phyloP scores from a whole-genome alignment of 257 asterid genomes.

The Lycium ferocissimum region DNA sequence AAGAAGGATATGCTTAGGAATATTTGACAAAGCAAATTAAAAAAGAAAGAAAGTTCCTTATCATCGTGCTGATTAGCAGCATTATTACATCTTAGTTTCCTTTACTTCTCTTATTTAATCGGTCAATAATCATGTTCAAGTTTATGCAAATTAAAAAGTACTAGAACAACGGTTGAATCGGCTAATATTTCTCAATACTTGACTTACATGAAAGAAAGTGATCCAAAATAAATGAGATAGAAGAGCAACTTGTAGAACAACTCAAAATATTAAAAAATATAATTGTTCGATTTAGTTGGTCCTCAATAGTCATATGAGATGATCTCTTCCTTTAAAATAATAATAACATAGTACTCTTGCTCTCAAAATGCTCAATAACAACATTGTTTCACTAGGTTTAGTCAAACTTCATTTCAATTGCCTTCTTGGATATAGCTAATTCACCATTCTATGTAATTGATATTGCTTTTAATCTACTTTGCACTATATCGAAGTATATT shows the following conservation, averaged over 20 bases:
- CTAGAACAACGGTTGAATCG: no score
- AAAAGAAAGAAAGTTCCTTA: no score
- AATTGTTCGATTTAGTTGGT: not conserved
- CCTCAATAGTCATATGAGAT: not conserved
- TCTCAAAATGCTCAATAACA: not conserved
- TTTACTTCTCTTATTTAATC: no score
- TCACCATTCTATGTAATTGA: not conserved
- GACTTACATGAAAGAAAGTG: no score
- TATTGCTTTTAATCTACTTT: not conserved
- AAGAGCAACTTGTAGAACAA: not conserved
- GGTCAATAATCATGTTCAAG: no score
- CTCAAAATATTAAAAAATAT: not conserved
- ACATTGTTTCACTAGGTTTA: not conserved
- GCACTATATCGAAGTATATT: not conserved
- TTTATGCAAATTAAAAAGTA: no score
- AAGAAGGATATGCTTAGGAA: no score
- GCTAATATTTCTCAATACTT: no score
- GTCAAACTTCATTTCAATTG: not conserved
- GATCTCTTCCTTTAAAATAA: no score
- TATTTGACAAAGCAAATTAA: no score
- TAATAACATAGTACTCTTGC: not conserved
- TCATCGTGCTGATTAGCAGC: no score
- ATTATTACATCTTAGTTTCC: no score
- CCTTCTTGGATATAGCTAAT: not conserved
- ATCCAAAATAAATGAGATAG: not conserved